A percentile compares a stretch with the other conserved stretches of the same genome.
These are phyloP conservation scores for Coriolopsis trogii DNA, from an alignment of 1,284 basidiomycete genomes.

Conservation along the genomic window DNA sequence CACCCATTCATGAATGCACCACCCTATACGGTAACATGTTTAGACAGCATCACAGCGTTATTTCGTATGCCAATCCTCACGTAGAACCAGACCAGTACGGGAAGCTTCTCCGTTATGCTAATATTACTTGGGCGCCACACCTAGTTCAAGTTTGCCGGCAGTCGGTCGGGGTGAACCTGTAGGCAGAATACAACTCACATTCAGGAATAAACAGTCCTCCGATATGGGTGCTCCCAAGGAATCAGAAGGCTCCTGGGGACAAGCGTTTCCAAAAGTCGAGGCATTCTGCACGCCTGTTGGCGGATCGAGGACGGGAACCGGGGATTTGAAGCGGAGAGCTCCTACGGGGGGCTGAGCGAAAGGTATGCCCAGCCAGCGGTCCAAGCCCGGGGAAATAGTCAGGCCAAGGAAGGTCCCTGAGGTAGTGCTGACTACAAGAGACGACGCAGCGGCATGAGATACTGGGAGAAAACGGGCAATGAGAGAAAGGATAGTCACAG, in stretches of 20 bases:
- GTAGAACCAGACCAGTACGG: constrained; percentile 23
- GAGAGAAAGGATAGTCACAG: background rate
- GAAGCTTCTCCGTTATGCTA: constrained; percentile 10
- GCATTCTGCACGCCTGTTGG: constrained; percentile 43
- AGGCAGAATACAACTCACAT: constrained; percentile 37
- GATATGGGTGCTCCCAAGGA: constrained; percentile 48
- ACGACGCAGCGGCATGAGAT: background rate
- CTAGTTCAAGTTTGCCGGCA: too few species aligned
- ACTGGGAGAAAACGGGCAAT: background rate
- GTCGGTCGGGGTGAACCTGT: too few species aligned
- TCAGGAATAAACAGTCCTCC: constrained; percentile 60
- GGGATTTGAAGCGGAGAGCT: constrained; percentile 58
- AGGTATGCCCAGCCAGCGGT: constrained; percentile 65
- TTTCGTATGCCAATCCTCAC: constrained; percentile 7
- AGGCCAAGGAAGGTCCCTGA: constrained; percentile 52
- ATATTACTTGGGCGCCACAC: constrained; percentile 20
- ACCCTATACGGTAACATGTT: constrained; percentile 41
- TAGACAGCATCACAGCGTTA: too few species aligned
- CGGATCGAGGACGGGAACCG: constrained; percentile 48
- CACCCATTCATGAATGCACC: constrained; percentile 53
- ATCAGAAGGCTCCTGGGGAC: constrained; percentile 49
- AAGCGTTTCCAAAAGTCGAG: constrained; percentile 56
- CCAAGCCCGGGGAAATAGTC: constrained; percentile 43
- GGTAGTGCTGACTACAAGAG: constrained; percentile 38
- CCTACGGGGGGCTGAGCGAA: constrained; percentile 65